Conservation (phyloP, 345 rosid genomes). For the Ceriops tagal region DNA sequence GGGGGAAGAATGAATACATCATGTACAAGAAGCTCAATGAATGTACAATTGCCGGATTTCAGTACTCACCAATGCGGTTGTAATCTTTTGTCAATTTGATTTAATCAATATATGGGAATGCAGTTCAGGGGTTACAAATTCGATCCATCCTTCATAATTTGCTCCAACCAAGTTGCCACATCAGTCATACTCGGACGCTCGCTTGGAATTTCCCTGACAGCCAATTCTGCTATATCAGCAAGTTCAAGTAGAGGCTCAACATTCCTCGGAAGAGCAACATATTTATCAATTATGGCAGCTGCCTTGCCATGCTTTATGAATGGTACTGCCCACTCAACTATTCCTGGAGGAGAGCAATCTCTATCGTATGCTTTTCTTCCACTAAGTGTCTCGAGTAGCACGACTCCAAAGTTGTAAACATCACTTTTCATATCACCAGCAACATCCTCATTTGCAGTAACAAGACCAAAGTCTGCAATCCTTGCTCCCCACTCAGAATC, state of each 20-base stretch:
- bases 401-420: slow-evolving; percentile 65
- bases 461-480: slow-evolving; percentile 76
- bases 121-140: slow-evolving; percentile 35
- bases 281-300: slow-evolving; percentile 57
- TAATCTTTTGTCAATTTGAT: slow-evolving; percentile 12
- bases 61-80: slow-evolving; percentile 14
- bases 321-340: slow-evolving; percentile 75
- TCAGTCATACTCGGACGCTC: slow-evolving; percentile 70
- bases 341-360: slow-evolving; percentile 54
- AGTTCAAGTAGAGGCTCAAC: slow-evolving; percentile 81
- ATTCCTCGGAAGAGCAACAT: slow-evolving; percentile 63
- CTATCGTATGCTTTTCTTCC: slow-evolving; percentile 79
- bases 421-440: slow-evolving; percentile 50
- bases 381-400: slow-evolving; percentile 74
- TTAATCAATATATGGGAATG: slow-evolving; percentile 6
- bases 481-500: slow-evolving; percentile 88
- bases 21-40: slow-evolving; percentile 39
- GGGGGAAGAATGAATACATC: slow-evolving; percentile 6
- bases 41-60: slow-evolving; percentile 44
- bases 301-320: slow-evolving; percentile 61
- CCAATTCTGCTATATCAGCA: slow-evolving; percentile 71
- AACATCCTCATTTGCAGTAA: slow-evolving; percentile 52
- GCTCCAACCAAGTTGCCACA: slow-evolving; percentile 59
- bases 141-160: slow-evolving; percentile 61
- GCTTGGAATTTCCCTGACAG: slow-evolving; percentile 59